Evolutionary conservation across 805 yeast genomes (phyloP).

Genomic region (Spathaspora sp.): DNA sequence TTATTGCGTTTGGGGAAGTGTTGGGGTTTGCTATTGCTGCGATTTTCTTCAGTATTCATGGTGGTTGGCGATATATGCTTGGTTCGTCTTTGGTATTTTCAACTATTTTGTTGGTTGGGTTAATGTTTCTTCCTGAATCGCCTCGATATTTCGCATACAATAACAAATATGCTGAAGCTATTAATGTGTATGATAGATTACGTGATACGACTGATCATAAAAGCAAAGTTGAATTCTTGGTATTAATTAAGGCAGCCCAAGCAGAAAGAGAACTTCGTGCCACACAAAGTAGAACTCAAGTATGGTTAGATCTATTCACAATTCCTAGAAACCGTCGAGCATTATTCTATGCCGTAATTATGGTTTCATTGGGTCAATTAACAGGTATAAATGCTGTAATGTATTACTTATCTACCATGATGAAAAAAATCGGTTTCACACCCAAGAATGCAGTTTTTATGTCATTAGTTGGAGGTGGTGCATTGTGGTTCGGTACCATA

Average conservation of each 20-base stretch:
- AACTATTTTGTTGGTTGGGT: conserved; percentile 46
- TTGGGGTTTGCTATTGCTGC: conserved; percentile 63
- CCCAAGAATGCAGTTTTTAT: conserved; percentile 53
- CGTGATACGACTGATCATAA: conserved; percentile 43
- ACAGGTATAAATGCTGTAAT: conserved; percentile 67
- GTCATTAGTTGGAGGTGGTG: conserved; percentile 69
- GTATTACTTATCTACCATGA: conserved; percentile 60
- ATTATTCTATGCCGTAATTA: conserved; percentile 50
- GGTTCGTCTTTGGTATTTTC: conserved; percentile 63
- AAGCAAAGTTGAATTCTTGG: conserved; percentile 52
- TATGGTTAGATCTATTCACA: conserved; percentile 49
- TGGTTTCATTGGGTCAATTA: conserved; percentile 61
- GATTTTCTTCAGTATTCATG: conserved; percentile 51
- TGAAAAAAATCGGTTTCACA: conserved; percentile 53
- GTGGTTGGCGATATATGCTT: conserved; percentile 65
- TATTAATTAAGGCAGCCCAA: conserved; percentile 50
- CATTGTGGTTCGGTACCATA: conserved; percentile 58
- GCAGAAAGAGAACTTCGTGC: conserved; percentile 41
- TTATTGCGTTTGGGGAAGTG: conserved; percentile 65
- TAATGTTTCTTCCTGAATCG: conserved; percentile 50
- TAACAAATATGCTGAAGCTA: conserved; percentile 46
- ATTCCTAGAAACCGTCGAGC: conserved; percentile 62
- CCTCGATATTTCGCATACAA: conserved; percentile 44
- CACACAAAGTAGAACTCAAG: conserved; percentile 32
- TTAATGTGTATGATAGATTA: conserved; percentile 51